phyloP scores from a whole-genome alignment of 495 filamentous ascomycete species.

The Podospora bellae-mahoneyi region DNA sequence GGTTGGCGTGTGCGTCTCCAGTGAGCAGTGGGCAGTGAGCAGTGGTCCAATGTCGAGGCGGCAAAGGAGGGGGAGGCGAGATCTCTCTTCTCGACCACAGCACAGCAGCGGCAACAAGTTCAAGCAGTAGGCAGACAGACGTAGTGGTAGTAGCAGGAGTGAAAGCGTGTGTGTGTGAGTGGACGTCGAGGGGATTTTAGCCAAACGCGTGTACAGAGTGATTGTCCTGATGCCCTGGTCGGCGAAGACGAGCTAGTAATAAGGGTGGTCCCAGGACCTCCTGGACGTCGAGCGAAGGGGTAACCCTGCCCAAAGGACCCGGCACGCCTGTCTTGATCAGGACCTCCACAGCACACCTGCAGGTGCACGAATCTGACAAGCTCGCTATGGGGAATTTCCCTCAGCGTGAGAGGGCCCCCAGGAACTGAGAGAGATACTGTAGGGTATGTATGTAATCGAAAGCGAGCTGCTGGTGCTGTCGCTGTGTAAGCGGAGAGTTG shows the following conservation, averaged over 20 bases:
- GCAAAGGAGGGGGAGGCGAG: not conserved
- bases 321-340: constrained; percentile 18
- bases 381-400: constrained; percentile 3
- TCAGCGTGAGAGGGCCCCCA: not conserved
- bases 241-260: constrained; percentile 19
- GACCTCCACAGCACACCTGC: constrained; percentile 14
- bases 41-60: not conserved
- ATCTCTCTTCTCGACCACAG: not conserved
- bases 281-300: constrained; percentile 21
- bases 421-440: not conserved
- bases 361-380: constrained; percentile 9
- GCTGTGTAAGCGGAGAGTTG: not conserved
- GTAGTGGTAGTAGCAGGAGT: not conserved
- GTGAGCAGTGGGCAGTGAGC: not conserved
- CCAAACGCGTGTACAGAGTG: constrained; percentile 16
- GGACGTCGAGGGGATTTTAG: constrained; percentile 30
- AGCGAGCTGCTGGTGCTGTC: not conserved
- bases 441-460: too few species aligned
- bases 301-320: constrained; percentile 24
- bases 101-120: not conserved
- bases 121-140: not conserved
- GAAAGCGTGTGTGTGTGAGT: constrained; percentile 9
- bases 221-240: constrained; percentile 9
- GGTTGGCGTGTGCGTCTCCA: not conserved
- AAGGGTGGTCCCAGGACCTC: constrained; percentile 19